Conservation (phyloP, 176 grass and related monocot species). For the Zoysia pacifica region DNA sequence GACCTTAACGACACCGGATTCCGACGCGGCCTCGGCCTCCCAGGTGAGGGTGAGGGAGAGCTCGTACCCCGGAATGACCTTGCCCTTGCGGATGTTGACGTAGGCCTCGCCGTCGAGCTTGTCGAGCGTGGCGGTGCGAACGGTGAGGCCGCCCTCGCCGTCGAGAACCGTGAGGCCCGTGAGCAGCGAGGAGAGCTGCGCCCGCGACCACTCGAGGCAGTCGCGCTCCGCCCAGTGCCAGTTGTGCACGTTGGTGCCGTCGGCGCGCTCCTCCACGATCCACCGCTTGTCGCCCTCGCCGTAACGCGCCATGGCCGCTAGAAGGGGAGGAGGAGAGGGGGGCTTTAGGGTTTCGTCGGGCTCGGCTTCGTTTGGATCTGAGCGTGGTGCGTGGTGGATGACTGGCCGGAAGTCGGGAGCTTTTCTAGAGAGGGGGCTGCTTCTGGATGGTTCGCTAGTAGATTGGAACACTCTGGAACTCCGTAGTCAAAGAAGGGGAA, state of each 20-base stretch:
- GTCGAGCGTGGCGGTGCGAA: slow-evolving; percentile 73
- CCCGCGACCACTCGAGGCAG: slow-evolving; percentile 91
- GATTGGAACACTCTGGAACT: too few relatives aligned
- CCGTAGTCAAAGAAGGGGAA: neutral
- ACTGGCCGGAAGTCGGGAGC: neutral
- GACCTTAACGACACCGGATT: slow-evolving; percentile 56
- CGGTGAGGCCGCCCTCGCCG: slow-evolving; percentile 71
- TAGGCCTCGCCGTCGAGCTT: slow-evolving; percentile 97
- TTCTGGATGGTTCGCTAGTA: too few relatives aligned
- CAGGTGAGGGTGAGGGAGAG: slow-evolving; percentile 78
- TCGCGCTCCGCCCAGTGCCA: slow-evolving; percentile 99
- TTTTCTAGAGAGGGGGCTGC: slow-evolving; percentile 18
- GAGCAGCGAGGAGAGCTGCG: slow-evolving; percentile 66
- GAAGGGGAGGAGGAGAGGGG: too few relatives aligned
- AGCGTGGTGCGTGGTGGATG: slow-evolving; percentile 17
- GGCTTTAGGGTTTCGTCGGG: slow-evolving; percentile 37
- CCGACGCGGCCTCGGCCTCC: slow-evolving; percentile 70
- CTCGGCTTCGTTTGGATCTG: slow-evolving; percentile 42
- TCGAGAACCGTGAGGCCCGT: slow-evolving; percentile 69
- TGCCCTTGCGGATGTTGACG: slow-evolving; percentile 97
- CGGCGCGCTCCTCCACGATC: slow-evolving; percentile 93
- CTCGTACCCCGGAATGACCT: slow-evolving; percentile 94
- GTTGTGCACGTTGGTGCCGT: slow-evolving; percentile 97
- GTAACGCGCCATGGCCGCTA: slow-evolving; percentile 66
- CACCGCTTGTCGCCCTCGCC: slow-evolving; percentile 96